Conservation (phyloP, 495 filamentous ascomycete species). For the Ascobolus immersus region DNA sequence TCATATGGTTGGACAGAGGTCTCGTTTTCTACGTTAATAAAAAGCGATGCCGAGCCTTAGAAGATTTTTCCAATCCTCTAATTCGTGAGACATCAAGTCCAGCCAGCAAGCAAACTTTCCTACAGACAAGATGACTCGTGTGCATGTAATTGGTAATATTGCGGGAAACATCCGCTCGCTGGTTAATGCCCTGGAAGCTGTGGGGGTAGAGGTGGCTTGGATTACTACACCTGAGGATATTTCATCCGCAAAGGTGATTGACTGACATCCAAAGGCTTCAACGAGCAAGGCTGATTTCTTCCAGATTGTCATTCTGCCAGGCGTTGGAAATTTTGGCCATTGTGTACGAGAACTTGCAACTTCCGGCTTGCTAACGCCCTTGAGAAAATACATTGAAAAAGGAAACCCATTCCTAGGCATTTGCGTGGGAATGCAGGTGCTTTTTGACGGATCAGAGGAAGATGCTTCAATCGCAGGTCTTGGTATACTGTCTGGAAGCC, state of each 20-base stretch:
- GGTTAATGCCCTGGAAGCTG: conserved; percentile 87
- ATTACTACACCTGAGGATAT: conserved; percentile 63
- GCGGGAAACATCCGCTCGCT: conserved; percentile 73
- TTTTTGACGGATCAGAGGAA: conserved; percentile 69
- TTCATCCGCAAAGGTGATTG: conserved; percentile 48
- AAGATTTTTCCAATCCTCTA: no score
- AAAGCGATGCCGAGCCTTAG: no score
- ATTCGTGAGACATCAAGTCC: no score
- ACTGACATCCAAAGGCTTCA: neutral
- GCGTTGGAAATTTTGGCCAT: conserved; percentile 93
- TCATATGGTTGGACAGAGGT: no score
- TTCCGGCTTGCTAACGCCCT: conserved; percentile 56
- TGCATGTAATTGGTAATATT: no score
- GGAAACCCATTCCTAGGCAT: conserved; percentile 97
- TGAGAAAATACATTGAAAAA: conserved; percentile 51
- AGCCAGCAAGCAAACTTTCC: no score
- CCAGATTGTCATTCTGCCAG: conserved; percentile 50
- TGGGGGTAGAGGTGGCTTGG: conserved; percentile 86
- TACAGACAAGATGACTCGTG: no score
- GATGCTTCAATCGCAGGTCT: conserved; percentile 43
- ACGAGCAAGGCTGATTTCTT: conserved; percentile 26
- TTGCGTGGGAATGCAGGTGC: conserved; percentile 76
- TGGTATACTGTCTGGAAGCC: conserved; percentile 39
- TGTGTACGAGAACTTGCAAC: conserved; percentile 58
- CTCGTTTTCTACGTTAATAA: no score